Conservation (phyloP, 2,329 filamentous ascomycete genomes). For the Cladophialophora carrionii region DNA sequence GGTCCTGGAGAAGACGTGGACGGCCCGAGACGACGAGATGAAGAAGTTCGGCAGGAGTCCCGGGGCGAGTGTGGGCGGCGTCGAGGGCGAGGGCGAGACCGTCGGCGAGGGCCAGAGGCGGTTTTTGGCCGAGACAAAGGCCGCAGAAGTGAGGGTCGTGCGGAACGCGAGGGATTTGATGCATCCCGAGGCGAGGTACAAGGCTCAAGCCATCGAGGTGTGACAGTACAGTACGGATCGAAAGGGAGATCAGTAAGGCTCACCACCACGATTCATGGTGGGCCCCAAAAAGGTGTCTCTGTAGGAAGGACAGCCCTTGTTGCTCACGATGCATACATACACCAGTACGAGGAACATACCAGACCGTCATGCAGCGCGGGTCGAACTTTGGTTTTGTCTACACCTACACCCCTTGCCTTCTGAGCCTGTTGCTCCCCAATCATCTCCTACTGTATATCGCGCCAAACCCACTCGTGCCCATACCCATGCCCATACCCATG, state of each 20-base stretch:
- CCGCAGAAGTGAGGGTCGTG: constrained; percentile 84
- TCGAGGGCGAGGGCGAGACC: constrained; percentile 35
- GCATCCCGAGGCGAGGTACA: constrained; percentile 67
- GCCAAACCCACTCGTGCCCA: background rate
- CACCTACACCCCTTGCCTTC: background rate
- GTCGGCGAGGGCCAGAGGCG: constrained; percentile 56
- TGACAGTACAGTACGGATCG: background rate
- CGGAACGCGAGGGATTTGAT: constrained; percentile 71
- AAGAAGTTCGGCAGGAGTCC: constrained; percentile 39
- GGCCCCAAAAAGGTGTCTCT: background rate
- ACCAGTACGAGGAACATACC: background rate
- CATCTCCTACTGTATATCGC: background rate
- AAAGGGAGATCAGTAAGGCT: background rate
- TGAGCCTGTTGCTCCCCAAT: background rate
- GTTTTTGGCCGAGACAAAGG: constrained; percentile 74
- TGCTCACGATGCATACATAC: background rate
- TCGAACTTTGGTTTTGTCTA: background rate
- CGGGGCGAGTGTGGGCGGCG: constrained; percentile 28
- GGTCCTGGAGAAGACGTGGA: constrained; percentile 70
- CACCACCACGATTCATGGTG: background rate
- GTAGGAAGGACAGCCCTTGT: background rate
- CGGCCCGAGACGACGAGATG: constrained; percentile 69
- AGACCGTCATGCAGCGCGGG: background rate
- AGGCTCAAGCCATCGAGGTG: constrained; percentile 52
- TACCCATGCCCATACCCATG: background rate